Conservation (phyloP, 495 filamentous ascomycete species). For the Penicillium pancosmium region DNA sequence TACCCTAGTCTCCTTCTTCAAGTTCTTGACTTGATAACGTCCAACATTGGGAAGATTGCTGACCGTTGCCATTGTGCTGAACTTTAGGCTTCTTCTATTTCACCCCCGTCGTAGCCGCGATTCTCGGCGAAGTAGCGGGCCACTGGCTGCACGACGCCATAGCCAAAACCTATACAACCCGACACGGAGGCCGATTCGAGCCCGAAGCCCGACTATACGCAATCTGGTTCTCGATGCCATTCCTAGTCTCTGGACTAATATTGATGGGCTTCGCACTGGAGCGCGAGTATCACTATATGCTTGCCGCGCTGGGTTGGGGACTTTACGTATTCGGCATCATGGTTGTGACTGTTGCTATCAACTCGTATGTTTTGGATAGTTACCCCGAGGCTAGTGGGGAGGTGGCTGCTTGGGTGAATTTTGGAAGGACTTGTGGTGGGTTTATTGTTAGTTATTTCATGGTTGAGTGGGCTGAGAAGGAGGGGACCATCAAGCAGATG, state of each 20-base stretch:
- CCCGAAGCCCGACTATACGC: constrained; percentile 57
- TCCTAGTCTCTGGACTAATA: constrained; percentile 54
- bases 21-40: too few relatives aligned
- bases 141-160: constrained; percentile 63
- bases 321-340: constrained; percentile 63
- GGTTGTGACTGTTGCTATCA: constrained; percentile 63
- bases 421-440: constrained; percentile 46
- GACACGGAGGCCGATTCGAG: constrained; percentile 56
- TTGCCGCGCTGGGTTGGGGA: constrained; percentile 56
- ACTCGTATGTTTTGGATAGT: constrained; percentile 61
- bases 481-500: constrained; percentile 42
- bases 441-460: constrained; percentile 59
- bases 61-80: background rate
- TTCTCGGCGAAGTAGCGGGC: constrained; percentile 55
- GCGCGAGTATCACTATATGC: constrained; percentile 58
- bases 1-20: too few relatives aligned
- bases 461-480: constrained; percentile 37
- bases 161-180: constrained; percentile 49
- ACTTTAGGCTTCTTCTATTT: constrained; percentile 59
- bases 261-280: constrained; percentile 59
- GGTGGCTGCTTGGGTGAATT: constrained; percentile 57
- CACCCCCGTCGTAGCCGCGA: constrained; percentile 55
- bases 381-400: constrained; percentile 60
- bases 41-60: background rate
- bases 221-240: constrained; percentile 50